These are phyloP conservation scores for Wickerhamiella shivajii DNA, from an alignment of 805 yeast genomes.

Conservation along the genomic window DNA sequence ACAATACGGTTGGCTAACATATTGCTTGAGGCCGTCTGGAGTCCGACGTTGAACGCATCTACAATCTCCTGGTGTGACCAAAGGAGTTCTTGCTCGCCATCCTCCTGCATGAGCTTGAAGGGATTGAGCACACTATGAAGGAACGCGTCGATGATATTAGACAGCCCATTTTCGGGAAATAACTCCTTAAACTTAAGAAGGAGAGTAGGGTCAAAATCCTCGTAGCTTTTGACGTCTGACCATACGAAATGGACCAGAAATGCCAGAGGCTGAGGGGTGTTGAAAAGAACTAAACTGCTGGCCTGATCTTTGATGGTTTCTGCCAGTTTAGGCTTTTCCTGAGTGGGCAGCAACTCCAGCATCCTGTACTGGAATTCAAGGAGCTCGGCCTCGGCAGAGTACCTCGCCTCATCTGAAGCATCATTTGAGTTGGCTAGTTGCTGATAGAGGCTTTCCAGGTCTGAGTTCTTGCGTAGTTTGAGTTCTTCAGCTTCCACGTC, in stretches of 20 bases:
- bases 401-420: conserved; percentile 48
- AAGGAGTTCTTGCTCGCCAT: conserved; percentile 1
- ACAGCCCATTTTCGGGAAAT: conserved; percentile 10
- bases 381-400: conserved; percentile 42
- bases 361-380: conserved; percentile 42
- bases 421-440: conserved; percentile 42
- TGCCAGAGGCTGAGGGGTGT: conserved; percentile 43
- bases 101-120: conserved; percentile 6
- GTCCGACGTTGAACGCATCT: conserved; percentile 37
- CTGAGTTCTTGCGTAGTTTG: conserved; percentile 36
- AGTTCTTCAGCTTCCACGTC: conserved; percentile 22
- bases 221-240: conserved; percentile 40
- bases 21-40: conserved; percentile 27
- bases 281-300: conserved; percentile 59
- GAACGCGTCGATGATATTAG: conserved; percentile 8
- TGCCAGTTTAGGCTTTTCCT: conserved; percentile 28
- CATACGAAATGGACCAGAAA: conserved; percentile 27
- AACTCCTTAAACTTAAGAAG: conserved; percentile 6
- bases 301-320: conserved; percentile 39
- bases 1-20: conserved; percentile 53
- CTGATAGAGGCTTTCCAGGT: conserved; percentile 39
- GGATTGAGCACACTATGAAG: conserved; percentile 7
- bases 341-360: conserved; percentile 37
- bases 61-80: conserved; percentile 35
- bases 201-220: conserved; percentile 29